These are phyloP conservation scores for Mesotaenium endlicherianum DNA, from an alignment of 139 green algal species.

Conservation along the genomic window DNA sequence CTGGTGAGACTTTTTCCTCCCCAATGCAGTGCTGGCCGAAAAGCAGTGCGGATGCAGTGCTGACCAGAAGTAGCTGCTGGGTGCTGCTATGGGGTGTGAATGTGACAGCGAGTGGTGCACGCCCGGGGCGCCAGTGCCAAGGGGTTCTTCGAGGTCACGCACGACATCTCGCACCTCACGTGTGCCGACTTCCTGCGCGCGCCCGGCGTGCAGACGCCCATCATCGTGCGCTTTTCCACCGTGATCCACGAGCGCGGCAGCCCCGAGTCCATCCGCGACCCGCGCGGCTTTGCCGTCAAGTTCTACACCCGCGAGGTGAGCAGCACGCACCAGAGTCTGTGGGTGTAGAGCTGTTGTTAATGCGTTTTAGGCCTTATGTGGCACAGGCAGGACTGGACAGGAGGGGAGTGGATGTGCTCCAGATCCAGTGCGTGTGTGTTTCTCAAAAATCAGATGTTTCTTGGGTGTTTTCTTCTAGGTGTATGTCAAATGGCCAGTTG, in stretches of 20 bases:
- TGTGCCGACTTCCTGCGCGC: constrained; percentile 92
- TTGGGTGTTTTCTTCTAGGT: no score
- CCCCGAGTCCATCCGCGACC: constrained; percentile 89
- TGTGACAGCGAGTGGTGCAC: constrained; percentile 77
- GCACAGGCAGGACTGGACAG: no score
- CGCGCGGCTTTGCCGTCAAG: constrained; percentile 93
- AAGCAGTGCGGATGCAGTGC: no score
- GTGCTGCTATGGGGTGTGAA: no score
- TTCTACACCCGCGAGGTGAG: neutral
- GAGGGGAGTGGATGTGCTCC: no score
- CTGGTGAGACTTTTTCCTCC: no score
- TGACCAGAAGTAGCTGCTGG: no score
- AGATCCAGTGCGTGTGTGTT: no score
- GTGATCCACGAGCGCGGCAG: constrained; percentile 83
- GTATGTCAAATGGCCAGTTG: no score
- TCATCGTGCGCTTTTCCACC: constrained; percentile 91
- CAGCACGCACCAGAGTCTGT: neutral
- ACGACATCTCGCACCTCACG: constrained; percentile 90
- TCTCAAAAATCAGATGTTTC: no score
- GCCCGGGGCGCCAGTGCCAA: constrained; percentile 89
- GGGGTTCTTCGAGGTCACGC: constrained; percentile 97
- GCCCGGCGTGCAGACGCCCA: constrained; percentile 87
- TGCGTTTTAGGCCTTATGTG: no score
- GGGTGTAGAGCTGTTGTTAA: neutral
- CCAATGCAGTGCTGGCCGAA: no score